phyloP scores from a whole-genome alignment of 768 basidiomycete genomes.

The Mycena indigotica region DNA sequence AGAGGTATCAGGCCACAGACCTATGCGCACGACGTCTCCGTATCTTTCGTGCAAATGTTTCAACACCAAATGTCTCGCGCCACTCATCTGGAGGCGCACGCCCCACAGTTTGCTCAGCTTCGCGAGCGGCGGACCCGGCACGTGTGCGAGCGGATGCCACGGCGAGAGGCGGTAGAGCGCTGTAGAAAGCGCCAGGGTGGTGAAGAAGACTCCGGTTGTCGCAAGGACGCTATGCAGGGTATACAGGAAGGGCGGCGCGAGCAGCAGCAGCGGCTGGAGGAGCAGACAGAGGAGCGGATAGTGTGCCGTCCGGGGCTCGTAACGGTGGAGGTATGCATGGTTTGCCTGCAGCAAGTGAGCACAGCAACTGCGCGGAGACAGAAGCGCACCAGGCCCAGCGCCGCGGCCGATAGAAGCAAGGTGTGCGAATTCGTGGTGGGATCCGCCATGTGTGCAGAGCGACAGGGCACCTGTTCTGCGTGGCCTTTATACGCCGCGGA shows the following conservation, averaged over 20 bases:
- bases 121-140: neutral
- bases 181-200: neutral
- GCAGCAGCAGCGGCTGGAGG: neutral
- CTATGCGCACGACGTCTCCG: neutral
- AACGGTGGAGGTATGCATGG: neutral
- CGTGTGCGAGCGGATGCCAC: neutral
- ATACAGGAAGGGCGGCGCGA: neutral
- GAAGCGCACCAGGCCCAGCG: neutral
- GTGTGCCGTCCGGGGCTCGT: neutral
- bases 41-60: neutral
- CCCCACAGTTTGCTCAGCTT: neutral
- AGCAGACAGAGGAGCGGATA: neutral
- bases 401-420: too few relatives aligned
- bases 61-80: neutral
- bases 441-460: too few relatives aligned
- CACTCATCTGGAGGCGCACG: neutral
- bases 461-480: too few relatives aligned
- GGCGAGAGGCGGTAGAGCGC: neutral
- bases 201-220: neutral
- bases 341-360: neutral
- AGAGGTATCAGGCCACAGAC: neutral
- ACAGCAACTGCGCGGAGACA: neutral
- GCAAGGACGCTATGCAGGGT: neutral
- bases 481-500: too few relatives aligned
- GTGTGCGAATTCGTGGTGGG: too few relatives aligned